Evolutionary conservation across 768 basidiomycete genomes (phyloP), one percentile per base, ranked within the genome.

Genomic region (Glaciozyma martinii): DNA sequence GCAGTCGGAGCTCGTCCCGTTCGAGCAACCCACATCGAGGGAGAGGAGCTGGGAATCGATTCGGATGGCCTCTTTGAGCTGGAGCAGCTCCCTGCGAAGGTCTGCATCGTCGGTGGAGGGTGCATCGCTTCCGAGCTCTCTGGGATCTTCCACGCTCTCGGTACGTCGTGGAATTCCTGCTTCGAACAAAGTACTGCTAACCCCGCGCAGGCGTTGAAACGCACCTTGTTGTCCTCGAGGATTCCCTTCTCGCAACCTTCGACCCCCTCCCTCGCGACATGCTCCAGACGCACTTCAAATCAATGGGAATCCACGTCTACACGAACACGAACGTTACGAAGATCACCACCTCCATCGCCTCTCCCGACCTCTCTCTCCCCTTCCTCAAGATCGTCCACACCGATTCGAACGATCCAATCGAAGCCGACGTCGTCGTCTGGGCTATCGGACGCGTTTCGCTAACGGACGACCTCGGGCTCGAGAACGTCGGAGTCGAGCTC

Each of bases 111-210:
- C 53, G 95, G 95, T 54, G 95, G 95, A 19, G 95, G 95, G 2
- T 99, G 98, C 76, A 98, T 99, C 71, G 92, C 92, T 23, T 89
- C 97, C 66, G 95, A 99, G 78, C 84, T 99, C 54, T 90, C 94
- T 6, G 95, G 95, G 27, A 84, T 99, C 61, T 84, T 99, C 78
- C 84, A 97, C 77, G 81, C 89, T 10, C 84, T 95, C 62, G 91
- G 73, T 60, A 10, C n/a, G 63, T 52, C 13, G 16, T 25, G 33
- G 5, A 12, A 18, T 2, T 54, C n/a, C 21, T 30, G 3, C 12
- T 8, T 10, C 1, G 21, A 16, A 30, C 18, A 29, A 18, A 8
- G 15, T 21, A 23, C 50, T 47, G n/a, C 58, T 32, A 3, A 30
- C 21, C 0, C 42, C 16, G 16, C 16, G 53, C 64, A 63, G 71